Evolutionary conservation across 2,329 filamentous ascomycete genomes (phyloP), one percentile per base, ranked within the genome.

Genomic region (Microascus cirrosus): DNA sequence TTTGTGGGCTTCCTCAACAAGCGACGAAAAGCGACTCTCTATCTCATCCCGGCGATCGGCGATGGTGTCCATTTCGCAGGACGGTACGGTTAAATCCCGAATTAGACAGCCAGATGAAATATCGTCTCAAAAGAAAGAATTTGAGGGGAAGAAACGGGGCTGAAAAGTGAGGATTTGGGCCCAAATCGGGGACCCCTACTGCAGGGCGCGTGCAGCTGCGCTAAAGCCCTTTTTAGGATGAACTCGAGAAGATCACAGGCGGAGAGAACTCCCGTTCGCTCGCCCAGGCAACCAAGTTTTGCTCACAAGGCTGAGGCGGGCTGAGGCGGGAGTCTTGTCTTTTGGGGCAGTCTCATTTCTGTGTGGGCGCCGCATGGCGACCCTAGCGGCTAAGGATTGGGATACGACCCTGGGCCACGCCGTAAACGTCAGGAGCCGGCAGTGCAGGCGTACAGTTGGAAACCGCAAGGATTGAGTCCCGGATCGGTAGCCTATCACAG

Each of bases 1-100:
- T 13, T 58, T 54, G 51, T 61, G 57, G 15, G 61, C 61, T 25
- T 62, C 59, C 28, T 56, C 48, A 13, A 62, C 48, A n/a, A 62
- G 57, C 6, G 52, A 55, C n/a, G 48, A 50, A 54, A 62, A 62
- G 13, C 59, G 59, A 13, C 32, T 48, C 18, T 61, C 60, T 45
- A 61, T 58, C 20, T 61, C 61, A 24, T 52, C 51, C 51, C 58
- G 56, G 28, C 32, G 50, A 48, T 57, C 55, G 28, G 55, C 28
- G 34, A 57, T 48, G 34, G 34, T 48, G 18, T 20, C 50, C 55
- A 56, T 56, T 25, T 24, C 32, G 42, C 20, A 8, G n/a, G 45
- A n/a, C 7, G 45, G 20, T 22, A 3, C 8, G 6, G 45, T 12
- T 24, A 11, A 22, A 12, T 11, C 45, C 22, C 22, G n/a, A 12